These are phyloP conservation scores for Linnemannia schmuckeri DNA, from an alignment of 192 early-diverging fungal genomes.

Conservation along the genomic window DNA sequence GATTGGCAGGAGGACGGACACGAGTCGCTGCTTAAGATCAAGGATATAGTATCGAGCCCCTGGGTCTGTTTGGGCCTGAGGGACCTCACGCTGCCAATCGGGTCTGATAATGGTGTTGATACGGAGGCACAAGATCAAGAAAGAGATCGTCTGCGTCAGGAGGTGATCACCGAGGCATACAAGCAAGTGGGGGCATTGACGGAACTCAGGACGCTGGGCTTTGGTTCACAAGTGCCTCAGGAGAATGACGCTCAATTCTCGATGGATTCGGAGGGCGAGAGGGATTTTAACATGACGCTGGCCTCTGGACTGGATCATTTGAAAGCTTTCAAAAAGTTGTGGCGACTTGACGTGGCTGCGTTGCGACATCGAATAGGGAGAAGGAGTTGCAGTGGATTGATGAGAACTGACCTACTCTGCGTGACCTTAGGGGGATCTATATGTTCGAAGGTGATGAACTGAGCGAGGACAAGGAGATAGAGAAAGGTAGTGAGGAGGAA, in stretches of 20 bases:
- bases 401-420: neutral
- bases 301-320: neutral
- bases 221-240: neutral
- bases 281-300: neutral
- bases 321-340: neutral
- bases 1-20: neutral
- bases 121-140: neutral
- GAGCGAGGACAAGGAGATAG: neutral
- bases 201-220: neutral
- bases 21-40: neutral
- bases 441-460: neutral
- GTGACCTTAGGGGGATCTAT: neutral
- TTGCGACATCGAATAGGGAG: slow-evolving; percentile 2
- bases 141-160: neutral
- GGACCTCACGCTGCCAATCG: neutral
- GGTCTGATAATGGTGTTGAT: neutral
- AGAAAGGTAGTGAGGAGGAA: neutral
- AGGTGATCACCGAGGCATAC: neutral
- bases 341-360: neutral
- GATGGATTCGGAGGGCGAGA: neutral
- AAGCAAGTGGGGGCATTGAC: neutral
- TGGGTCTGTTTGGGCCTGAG: neutral
- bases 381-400: neutral
- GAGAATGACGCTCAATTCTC: neutral
- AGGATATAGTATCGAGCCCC: neutral